These are phyloP conservation scores for Candida sakaeoensis DNA, from an alignment of 805 yeast genomes.

Conservation along the genomic window DNA sequence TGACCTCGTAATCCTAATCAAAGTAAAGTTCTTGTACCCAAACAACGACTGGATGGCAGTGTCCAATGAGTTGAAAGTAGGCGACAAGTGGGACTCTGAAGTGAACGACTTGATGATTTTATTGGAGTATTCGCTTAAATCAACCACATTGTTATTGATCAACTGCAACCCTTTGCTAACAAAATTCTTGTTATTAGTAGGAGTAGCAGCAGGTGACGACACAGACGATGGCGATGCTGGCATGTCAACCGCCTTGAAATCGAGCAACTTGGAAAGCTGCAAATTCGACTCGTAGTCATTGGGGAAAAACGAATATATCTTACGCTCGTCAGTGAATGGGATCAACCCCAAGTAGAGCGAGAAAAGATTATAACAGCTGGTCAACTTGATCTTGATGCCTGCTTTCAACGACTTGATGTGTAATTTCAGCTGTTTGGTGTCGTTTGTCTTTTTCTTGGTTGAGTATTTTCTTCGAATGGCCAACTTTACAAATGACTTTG, in stretches of 20 bases:
- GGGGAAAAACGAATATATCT: conserved; percentile 13
- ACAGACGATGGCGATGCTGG: too few relatives aligned
- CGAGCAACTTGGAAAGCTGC: conserved; percentile 9
- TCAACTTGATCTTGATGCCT: conserved; percentile 47
- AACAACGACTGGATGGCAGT: conserved; percentile 45
- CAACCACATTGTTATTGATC: conserved; percentile 37
- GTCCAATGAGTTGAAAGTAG: conserved; percentile 41
- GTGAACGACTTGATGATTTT: conserved; percentile 33
- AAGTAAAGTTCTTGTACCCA: conserved; percentile 37
- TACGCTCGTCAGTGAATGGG: conserved; percentile 28
- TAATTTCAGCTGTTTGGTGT: conserved; percentile 23
- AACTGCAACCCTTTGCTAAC: conserved; percentile 29
- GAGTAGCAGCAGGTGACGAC: too few relatives aligned
- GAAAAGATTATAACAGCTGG: conserved; percentile 42
- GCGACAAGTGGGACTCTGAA: conserved; percentile 6
- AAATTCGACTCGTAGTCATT: background rate
- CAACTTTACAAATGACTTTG: conserved; percentile 20
- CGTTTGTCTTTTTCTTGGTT: conserved; percentile 14
- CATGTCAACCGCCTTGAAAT: conserved; percentile 3
- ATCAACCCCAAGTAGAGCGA: conserved; percentile 42
- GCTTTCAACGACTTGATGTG: conserved; percentile 48
- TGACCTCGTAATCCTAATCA: conserved; percentile 52
- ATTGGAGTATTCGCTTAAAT: conserved; percentile 32
- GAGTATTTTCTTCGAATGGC: conserved; percentile 33
- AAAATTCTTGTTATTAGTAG: background rate